phyloP scores from a whole-genome alignment of 2,329 filamentous ascomycete species.

The Microdochium bolleyi region DNA sequence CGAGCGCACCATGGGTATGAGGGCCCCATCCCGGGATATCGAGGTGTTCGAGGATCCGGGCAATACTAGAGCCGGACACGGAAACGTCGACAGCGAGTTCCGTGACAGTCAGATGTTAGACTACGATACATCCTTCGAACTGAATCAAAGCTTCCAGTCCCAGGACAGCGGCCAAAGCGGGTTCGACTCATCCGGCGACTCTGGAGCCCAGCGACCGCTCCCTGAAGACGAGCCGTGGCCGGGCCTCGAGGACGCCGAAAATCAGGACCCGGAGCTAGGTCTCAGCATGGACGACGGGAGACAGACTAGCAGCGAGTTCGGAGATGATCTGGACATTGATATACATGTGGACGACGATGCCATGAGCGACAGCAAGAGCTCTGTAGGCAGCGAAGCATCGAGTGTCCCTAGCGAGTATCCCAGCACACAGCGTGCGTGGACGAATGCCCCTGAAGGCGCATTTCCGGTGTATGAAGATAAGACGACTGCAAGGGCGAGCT shows the following conservation, averaged over 20 bases:
- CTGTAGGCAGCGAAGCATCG: slow-evolving; percentile 1
- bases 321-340: slow-evolving; percentile 7
- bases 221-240: slow-evolving; percentile 51
- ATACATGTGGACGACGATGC: slow-evolving; percentile 16
- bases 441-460: slow-evolving; percentile 5
- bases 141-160: neutral
- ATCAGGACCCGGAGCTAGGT: slow-evolving; percentile 31
- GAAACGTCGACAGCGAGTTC: slow-evolving; percentile 12
- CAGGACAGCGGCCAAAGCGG: slow-evolving; percentile 12
- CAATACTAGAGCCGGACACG: slow-evolving; percentile 3
- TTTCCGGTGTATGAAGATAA: neutral
- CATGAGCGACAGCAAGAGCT: slow-evolving; percentile 11
- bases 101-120: slow-evolving; percentile 18
- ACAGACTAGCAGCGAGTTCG: slow-evolving; percentile 1
- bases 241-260: slow-evolving; percentile 49
- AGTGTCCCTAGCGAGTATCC: slow-evolving; percentile 20
- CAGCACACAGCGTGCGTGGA: slow-evolving; percentile 16
- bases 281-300: neutral
- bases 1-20: slow-evolving; percentile 10
- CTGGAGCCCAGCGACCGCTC: neutral
- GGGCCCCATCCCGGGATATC: slow-evolving; percentile 25
- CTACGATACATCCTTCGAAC: slow-evolving; percentile 12
- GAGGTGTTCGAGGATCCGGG: slow-evolving; percentile 4
- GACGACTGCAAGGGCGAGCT: neutral
- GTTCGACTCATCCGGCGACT: neutral